Evolutionary conservation across 805 yeast species (phyloP).

Genomic region (Lachancea waltii): DNA sequence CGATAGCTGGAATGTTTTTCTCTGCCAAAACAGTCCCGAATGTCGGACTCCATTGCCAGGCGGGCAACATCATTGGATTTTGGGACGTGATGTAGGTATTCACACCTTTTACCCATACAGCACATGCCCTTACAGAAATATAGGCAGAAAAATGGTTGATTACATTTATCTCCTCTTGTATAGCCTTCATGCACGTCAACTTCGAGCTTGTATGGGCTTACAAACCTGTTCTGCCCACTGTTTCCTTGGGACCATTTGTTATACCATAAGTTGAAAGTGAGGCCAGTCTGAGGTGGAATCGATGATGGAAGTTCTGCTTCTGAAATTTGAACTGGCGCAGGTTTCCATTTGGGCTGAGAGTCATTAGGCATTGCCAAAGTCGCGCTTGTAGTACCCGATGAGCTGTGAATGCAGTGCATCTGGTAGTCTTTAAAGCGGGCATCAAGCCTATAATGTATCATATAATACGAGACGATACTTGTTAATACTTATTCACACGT

Average conservation of each 20-base stretch:
- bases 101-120: slow-evolving; percentile 67
- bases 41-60: slow-evolving; percentile 37
- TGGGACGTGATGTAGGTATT: slow-evolving; percentile 75
- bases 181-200: slow-evolving; percentile 63
- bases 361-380: too few relatives aligned
- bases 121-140: slow-evolving; percentile 90
- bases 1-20: slow-evolving; percentile 74
- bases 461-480: too few relatives aligned
- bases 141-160: slow-evolving; percentile 54
- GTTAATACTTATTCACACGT: too few relatives aligned
- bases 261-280: slow-evolving; percentile 81
- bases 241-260: slow-evolving; percentile 67
- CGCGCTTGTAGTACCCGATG: too few relatives aligned
- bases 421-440: too few relatives aligned
- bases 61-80: slow-evolving; percentile 47
- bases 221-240: slow-evolving; percentile 36
- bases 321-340: slow-evolving; percentile 73
- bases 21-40: slow-evolving; percentile 84
- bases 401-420: too few relatives aligned
- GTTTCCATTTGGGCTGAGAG: too few relatives aligned
- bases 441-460: too few relatives aligned
- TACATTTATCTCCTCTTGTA: slow-evolving; percentile 57
- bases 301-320: slow-evolving; percentile 48
- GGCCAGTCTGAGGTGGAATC: slow-evolving; percentile 75
- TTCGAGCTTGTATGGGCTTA: slow-evolving; percentile 54